Conservation (phyloP, 148 eudicot genomes). For the Beta vulgaris region DNA sequence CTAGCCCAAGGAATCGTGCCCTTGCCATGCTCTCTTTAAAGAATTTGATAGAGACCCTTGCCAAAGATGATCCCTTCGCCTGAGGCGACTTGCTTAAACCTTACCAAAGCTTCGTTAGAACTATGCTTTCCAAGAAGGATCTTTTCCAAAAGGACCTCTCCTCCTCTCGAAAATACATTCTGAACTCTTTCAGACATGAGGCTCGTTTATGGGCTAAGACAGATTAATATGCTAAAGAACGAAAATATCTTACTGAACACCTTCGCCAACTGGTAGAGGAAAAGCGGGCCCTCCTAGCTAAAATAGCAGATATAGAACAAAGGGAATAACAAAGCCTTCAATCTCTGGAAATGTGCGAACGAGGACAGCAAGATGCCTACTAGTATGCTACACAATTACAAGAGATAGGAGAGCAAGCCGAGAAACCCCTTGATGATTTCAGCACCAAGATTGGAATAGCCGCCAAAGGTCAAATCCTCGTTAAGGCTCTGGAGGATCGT, state of each 20-base stretch:
- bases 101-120: not conserved
- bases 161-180: not conserved
- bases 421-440: not conserved
- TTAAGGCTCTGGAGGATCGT: not conserved
- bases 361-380: not conserved
- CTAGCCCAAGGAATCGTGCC: not conserved
- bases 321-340: not conserved
- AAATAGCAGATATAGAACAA: not conserved
- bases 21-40: not conserved
- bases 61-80: not conserved
- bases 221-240: not conserved
- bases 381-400: not conserved
- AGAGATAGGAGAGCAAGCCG: not conserved
- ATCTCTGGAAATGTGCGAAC: not conserved
- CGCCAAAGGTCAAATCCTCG: not conserved
- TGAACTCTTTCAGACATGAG: not conserved
- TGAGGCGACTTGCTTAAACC: not conserved
- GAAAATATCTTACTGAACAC: not conserved
- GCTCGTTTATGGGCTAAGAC: not conserved
- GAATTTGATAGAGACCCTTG: not conserved
- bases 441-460: not conserved
- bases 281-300: not conserved
- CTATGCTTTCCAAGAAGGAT: not conserved
- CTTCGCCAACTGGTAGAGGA: not conserved
- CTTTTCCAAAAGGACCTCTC: not conserved